These are phyloP conservation scores for Trypanosoma vivax DNA, from an alignment of 208 protist species.

Conservation along the genomic window DNA sequence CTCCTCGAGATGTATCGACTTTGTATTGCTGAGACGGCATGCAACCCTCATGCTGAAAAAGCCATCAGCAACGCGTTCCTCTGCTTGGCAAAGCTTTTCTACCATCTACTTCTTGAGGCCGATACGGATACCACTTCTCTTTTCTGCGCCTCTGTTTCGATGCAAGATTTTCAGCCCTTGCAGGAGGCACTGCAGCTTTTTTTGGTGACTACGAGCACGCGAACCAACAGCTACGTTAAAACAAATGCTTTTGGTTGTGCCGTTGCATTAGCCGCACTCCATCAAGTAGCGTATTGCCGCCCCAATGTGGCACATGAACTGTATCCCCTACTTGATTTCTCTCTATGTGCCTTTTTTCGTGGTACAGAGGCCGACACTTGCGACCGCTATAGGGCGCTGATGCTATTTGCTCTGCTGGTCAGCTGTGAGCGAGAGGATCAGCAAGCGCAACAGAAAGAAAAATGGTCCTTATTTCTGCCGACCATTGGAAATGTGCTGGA, in stretches of 20 bases:
- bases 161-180: not conserved
- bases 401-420: not conserved
- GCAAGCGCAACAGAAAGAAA: not conserved
- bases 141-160: not conserved
- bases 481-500: not conserved
- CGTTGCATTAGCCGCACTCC: constrained; percentile 3
- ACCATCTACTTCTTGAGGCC: not conserved
- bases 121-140: not conserved
- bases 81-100: constrained; percentile 12
- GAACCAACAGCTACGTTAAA: not conserved
- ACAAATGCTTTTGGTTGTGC: constrained; percentile 18
- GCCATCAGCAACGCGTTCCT: constrained; percentile 16
- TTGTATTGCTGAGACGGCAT: not conserved
- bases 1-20: constrained; percentile 5
- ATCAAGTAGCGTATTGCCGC: not conserved
- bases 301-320: not conserved
- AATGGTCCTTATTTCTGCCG: not conserved
- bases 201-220: not conserved
- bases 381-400: constrained; percentile 6
- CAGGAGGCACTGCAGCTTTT: not conserved
- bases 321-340: not conserved
- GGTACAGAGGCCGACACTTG: constrained; percentile 1
- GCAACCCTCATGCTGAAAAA: not conserved
- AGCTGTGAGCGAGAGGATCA: not conserved
- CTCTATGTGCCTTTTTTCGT: not conserved